Evolutionary conservation across 2,329 filamentous ascomycete species (phyloP), one percentile per base, ranked within the genome.

Genomic region (Fusarium luffae): DNA sequence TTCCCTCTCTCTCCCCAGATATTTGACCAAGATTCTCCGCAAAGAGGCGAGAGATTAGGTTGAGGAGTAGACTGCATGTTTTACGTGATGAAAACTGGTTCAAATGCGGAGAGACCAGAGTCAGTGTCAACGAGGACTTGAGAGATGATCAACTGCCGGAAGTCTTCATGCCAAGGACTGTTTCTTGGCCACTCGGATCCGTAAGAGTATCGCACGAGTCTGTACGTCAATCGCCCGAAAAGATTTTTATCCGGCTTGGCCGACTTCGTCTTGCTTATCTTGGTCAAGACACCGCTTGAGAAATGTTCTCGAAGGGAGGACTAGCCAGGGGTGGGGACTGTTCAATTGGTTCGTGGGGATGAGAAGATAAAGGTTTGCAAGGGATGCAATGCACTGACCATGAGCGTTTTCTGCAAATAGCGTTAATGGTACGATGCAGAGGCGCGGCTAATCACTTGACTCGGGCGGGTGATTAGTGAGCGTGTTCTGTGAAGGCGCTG

Each of bases 1-100:
- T 16, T 32, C 12, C 0, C 27, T 0, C 46, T 8, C 30, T 66
- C 66, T 27, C 66, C 66, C 66, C 49, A 52, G 49, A 52, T 34
- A 51, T 23, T 40, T 37, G 19, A 8, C 8, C 57, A 30, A 67
- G 66, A 67, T 69, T 70, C 66, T 69, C 66, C 66, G 66, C 66
- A 69, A 55, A 69, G 49, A 52, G 43, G 49, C n/a, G 34, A 69
- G 51, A 69, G 66, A 69, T 69, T 70, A 66, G 25, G 66, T 69
- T 69, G 66, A 69, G 66, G 66, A 69, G 66, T 54, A 52, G 61
- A 37, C 57, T 48, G 60, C 50, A 25, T 18, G 37, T 56, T 54
- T 69, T 69, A 69, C 66, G 66, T 69, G 28, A 30, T 30, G 28
- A 30, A 25, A 69, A 67, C 42, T 19, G 16, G 21, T 12, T 8